Conservation (phyloP, 805 yeast genomes). For the Ogataea pignaliae region DNA sequence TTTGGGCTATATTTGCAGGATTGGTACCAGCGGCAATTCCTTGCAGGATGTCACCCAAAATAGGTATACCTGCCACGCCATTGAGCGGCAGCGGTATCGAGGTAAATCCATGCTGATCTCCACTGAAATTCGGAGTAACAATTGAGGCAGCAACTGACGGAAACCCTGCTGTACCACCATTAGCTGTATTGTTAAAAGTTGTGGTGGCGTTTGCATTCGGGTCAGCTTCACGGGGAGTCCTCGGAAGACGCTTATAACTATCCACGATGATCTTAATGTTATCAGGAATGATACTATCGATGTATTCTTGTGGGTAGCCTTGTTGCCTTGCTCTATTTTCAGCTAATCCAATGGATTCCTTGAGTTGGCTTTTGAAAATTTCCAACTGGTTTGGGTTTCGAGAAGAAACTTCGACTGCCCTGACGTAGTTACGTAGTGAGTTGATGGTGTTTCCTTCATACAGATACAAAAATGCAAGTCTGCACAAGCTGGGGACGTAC, state of each 20-base stretch:
- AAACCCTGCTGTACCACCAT: too few species aligned
- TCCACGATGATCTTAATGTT: constrained; percentile 19
- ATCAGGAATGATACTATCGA: constrained; percentile 24
- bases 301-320: constrained; percentile 27
- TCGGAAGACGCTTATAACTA: constrained; percentile 7
- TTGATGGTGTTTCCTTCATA: constrained; percentile 33
- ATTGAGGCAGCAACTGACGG: too few species aligned
- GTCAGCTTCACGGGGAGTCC: too few species aligned
- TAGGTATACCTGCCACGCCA: too few species aligned
- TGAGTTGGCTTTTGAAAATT: constrained; percentile 24
- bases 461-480: constrained; percentile 33
- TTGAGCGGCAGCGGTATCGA: too few species aligned
- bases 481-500: constrained; percentile 36
- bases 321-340: constrained; percentile 29
- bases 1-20: too few species aligned
- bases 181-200: too few species aligned
- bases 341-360: constrained; percentile 25
- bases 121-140: too few species aligned
- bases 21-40: too few species aligned
- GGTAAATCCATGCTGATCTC: too few species aligned
- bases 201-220: too few species aligned
- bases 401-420: constrained; percentile 26
- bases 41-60: too few species aligned
- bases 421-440: constrained; percentile 34
- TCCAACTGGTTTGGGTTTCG: constrained; percentile 16